phyloP scores from a whole-genome alignment of 257 asterid genomes.

The Solanum sejunctum region DNA sequence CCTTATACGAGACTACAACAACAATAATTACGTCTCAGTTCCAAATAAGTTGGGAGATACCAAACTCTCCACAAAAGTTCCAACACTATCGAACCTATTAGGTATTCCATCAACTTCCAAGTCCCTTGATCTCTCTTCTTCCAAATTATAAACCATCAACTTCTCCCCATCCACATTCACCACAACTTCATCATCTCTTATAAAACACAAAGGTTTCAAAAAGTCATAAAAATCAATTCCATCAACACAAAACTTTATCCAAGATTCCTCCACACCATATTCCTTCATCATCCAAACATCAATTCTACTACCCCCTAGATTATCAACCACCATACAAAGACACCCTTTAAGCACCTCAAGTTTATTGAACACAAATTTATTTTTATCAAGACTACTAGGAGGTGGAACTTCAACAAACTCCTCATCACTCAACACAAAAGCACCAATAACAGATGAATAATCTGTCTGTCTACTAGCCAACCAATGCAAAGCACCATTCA shows the following conservation, averaged over 20 bases:
- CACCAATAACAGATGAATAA: constrained; percentile 26
- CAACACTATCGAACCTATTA: constrained; percentile 2
- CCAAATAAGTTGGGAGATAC: constrained; percentile 1
- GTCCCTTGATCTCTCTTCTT: background rate
- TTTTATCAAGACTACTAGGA: constrained; percentile 10
- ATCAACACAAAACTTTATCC: constrained; percentile 19
- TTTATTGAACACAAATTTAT: constrained; percentile 6
- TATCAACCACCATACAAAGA: constrained; percentile 27
- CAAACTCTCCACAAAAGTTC: constrained; percentile 20
- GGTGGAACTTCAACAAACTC: constrained; percentile 27
- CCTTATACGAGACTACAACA: background rate
- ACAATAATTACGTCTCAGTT: background rate
- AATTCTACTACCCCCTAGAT: background rate
- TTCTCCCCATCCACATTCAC: constrained; percentile 3
- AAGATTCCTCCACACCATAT: constrained; percentile 20
- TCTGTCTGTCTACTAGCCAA: constrained; percentile 11
- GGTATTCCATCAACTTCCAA: constrained; percentile 12
- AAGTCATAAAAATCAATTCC: background rate
- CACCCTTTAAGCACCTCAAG: constrained; percentile 29
- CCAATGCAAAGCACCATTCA: constrained; percentile 38
- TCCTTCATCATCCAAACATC: constrained; percentile 38
- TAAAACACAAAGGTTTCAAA: constrained; percentile 7
- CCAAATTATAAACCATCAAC: constrained; percentile 3
- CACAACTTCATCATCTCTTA: constrained; percentile 17
- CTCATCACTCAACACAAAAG: constrained; percentile 22